phyloP scores from a whole-genome alignment of 805 yeast genomes.

The Monosporozyma yasuniensis region DNA sequence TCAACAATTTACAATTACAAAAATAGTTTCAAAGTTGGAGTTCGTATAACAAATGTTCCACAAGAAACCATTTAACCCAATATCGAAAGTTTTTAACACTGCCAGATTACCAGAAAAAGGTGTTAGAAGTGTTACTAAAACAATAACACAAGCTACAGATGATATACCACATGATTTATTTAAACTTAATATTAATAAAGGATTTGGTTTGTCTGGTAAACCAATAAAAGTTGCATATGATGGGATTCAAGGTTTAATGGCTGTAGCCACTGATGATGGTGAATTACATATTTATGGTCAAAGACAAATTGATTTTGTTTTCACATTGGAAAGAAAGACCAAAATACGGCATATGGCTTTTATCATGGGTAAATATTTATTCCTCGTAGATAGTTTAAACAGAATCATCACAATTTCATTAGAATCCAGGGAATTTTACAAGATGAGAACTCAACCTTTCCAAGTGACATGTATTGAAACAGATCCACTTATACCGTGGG shows the following conservation, averaged over 20 bases:
- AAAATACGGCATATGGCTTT: conserved; percentile 52
- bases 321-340: conserved; percentile 43
- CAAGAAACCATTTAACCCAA: neutral
- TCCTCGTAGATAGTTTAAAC: conserved; percentile 55
- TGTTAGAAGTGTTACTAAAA: neutral
- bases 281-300: conserved; percentile 77
- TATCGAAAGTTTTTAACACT: neutral
- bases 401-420: conserved; percentile 63
- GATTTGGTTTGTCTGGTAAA: conserved; percentile 51
- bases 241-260: conserved; percentile 46
- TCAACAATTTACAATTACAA: neutral
- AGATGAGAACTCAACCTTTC: conserved; percentile 37
- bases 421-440: conserved; percentile 47
- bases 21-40: no score
- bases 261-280: conserved; percentile 64
- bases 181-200: neutral
- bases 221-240: conserved; percentile 68
- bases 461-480: conserved; percentile 56
- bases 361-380: conserved; percentile 72
- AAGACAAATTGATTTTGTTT: conserved; percentile 61
- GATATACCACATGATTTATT: neutral
- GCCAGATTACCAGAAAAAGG: neutral
- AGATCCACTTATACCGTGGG: conserved; percentile 86
- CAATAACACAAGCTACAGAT: neutral
- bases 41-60: neutral